Evolutionary conservation across 805 yeast species (phyloP), one percentile per base, ranked within the genome.

Genomic region (Blastobotrys chiropterorum): DNA sequence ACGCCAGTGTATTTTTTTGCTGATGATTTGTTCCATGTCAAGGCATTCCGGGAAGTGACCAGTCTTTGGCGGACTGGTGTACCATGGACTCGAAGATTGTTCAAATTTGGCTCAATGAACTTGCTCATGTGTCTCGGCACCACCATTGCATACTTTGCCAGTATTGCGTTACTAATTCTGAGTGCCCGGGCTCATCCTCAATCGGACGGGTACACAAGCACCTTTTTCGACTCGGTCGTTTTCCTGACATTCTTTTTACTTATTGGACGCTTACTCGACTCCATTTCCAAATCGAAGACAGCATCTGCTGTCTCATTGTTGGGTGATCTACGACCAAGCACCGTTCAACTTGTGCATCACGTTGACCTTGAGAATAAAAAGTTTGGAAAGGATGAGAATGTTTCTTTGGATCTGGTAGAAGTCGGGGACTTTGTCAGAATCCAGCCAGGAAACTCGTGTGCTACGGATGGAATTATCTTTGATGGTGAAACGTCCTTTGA

Each of bases 401-500:
- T 44, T 3, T 45, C n/a, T 19, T 15, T 46, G 13, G 73, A 70
- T 50, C 56, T 76, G 47, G 70, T 92, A 31, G 96, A 92, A 64
- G 87, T 96, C 2, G 97, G 97, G 55, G 99, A 94, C 65, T 81
- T 84, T 42, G 74, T 90, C 1, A 56, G 59, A 14, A 62, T 72
- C 7, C 49, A 62, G 7, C 67, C 72, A 1, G 75, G 75, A n/a
- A 63, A 62, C 60, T 61, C 70, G 5, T 67, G 69, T 16, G 95
- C 97, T 0, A 90, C 92, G 0, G 99, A 92, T 67, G 79, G 85
- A 21, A 73, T 88, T 2, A 66, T 92, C 53, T 71, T 86, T 7
- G 65, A 72, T 4, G 97, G 98, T 2, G 72, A 71, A 15, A 78
- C 92, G 53, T 92, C 87, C 56, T 83, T 89, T 66, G 96, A 92